Percentiles rank a stretch among this genome's conserved stretches.
phyloP scores from a whole-genome alignment of 257 asterid species.

The Scutellaria barbata region DNA sequence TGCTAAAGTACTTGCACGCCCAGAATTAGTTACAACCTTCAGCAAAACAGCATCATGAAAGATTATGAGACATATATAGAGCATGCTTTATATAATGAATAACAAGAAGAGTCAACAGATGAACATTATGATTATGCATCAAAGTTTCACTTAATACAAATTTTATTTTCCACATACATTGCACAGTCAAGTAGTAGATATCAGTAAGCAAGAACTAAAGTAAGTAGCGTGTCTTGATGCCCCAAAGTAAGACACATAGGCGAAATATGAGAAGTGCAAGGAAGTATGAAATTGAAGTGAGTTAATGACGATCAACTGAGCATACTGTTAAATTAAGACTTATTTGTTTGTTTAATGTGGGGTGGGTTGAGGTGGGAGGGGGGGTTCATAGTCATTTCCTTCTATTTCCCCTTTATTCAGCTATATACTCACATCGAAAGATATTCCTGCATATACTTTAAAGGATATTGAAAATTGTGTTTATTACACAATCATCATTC shows the following conservation, averaged over 20 bases:
- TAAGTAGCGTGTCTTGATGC: neutral
- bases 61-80: neutral
- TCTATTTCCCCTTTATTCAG: conserved; percentile 4
- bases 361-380: neutral
- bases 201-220: neutral
- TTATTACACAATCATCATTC: conserved; percentile 1
- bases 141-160: neutral
- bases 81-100: conserved; percentile 10
- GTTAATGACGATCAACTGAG: neutral
- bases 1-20: conserved; percentile 95
- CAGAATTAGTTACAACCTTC: conserved; percentile 95
- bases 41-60: conserved; percentile 23
- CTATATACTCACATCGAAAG: conserved; percentile 8
- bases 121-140: neutral
- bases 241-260: neutral
- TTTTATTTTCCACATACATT: neutral
- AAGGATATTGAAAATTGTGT: conserved; percentile 11
- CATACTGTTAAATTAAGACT: neutral
- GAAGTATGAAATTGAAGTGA: neutral
- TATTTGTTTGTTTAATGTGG: neutral
- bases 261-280: neutral
- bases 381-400: neutral
- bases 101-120: conserved; percentile 5
- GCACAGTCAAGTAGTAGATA: neutral
- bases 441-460: conserved; percentile 1